These are phyloP conservation scores for Mortierella claussenii DNA, from an alignment of 192 early-diverging fungal species.

Conservation along the genomic window DNA sequence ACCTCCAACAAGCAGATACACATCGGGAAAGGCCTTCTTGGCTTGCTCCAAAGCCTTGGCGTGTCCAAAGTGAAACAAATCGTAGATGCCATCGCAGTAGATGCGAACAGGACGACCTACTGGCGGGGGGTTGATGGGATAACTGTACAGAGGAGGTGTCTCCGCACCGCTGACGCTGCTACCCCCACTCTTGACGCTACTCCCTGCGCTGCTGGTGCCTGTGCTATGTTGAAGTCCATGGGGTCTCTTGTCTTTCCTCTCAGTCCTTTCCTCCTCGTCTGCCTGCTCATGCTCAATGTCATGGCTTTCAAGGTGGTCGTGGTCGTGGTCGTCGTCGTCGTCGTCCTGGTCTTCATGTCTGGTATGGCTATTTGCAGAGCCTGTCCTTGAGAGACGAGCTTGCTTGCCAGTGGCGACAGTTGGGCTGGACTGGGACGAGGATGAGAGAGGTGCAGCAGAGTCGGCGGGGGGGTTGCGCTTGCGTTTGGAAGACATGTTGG, in stretches of 20 bases:
- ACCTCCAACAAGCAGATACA: conserved; percentile 77
- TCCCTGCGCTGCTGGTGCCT: not conserved
- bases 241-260: no score
- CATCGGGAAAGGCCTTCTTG: conserved; percentile 78
- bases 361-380: not conserved
- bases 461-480: conserved; percentile 5
- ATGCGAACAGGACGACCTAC: conserved; percentile 74
- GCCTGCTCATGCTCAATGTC: no score
- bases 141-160: conserved; percentile 37
- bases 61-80: conserved; percentile 85
- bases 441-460: not conserved
- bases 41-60: conserved; percentile 82
- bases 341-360: not conserved
- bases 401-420: not conserved
- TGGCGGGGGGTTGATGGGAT: conserved; percentile 69
- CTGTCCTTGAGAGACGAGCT: not conserved
- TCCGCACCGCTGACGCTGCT: not conserved
- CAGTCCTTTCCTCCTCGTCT: no score
- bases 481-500: conserved; percentile 16
- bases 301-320: not conserved
- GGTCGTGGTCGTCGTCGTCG: not conserved
- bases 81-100: conserved; percentile 89
- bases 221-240: no score
- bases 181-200: conserved; percentile 1
- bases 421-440: not conserved